Evolutionary conservation across 768 basidiomycete species (phyloP).

Genomic region (Tylopilus subfusipes): DNA sequence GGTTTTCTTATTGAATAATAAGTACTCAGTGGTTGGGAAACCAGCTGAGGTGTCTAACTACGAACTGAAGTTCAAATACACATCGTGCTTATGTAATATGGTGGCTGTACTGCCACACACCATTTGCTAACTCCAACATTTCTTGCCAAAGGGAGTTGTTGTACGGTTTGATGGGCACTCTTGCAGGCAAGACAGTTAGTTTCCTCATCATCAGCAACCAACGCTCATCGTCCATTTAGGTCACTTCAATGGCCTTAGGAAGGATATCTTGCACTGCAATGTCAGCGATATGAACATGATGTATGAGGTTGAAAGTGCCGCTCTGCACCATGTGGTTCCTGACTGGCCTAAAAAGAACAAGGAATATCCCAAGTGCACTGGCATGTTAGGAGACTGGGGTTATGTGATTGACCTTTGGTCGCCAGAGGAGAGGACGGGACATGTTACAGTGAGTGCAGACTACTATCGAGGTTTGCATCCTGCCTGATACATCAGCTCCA

Average conservation of each 20-base stretch:
- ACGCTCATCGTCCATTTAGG: background rate
- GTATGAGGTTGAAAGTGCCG: background rate
- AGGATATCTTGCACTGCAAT: background rate
- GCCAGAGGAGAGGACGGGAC: background rate
- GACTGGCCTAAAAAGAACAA: background rate
- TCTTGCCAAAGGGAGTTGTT: background rate
- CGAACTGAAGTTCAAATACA: too few species aligned
- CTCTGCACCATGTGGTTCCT: background rate
- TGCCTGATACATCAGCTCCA: too few species aligned
- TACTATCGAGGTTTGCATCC: too few species aligned
- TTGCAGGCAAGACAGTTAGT: background rate
- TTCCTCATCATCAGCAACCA: background rate
- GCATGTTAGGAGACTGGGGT: background rate
- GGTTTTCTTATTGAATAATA: background rate
- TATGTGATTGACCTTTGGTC: background rate
- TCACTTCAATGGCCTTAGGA: background rate
- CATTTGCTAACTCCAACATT: too few species aligned
- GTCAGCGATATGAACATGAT: background rate
- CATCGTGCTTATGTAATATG: too few species aligned
- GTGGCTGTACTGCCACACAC: too few species aligned
- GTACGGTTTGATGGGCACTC: background rate
- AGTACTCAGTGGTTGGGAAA: too few species aligned
- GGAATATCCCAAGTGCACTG: background rate
- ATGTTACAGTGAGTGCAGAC: background rate
- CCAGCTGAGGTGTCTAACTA: too few species aligned